Conservation (phyloP, 1,284 basidiomycete species). For the Melampsora larici-populina region DNA sequence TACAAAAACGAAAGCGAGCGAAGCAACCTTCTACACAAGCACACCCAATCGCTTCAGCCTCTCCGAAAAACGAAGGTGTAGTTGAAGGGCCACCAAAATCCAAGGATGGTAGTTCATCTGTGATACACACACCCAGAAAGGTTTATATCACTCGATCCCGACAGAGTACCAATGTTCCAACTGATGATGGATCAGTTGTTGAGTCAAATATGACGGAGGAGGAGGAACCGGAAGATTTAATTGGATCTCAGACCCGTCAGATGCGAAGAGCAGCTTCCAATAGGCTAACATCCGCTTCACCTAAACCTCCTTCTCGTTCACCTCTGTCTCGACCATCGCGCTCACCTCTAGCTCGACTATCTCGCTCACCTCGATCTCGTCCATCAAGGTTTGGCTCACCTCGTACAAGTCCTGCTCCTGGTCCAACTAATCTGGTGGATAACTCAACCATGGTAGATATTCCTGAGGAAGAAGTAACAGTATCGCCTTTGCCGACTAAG, state of each 20-base stretch:
- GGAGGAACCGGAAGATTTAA: background rate
- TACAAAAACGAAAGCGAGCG: slow-evolving; percentile 23
- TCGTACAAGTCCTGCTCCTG: background rate
- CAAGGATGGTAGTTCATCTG: background rate
- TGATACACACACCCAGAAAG: background rate
- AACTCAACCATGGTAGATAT: background rate
- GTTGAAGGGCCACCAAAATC: background rate
- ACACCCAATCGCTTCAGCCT: background rate
- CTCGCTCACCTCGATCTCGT: background rate
- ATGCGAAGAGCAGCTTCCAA: background rate
- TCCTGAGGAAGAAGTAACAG: background rate
- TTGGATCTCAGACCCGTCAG: background rate
- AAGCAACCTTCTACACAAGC: slow-evolving; percentile 10
- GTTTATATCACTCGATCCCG: background rate
- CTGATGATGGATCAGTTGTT: background rate
- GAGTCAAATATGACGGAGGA: background rate
- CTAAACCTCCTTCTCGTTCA: background rate
- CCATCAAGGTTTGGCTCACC: background rate
- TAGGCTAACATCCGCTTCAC: background rate
- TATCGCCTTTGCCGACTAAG: background rate
- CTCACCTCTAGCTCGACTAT: too few species aligned
- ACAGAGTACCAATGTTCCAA: background rate
- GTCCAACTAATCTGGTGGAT: background rate
- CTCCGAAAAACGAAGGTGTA: slow-evolving; percentile 24
- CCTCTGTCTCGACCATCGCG: too few species aligned